phyloP scores from a whole-genome alignment of 1,139 yeast species.

The Yamadazyma atlantica region DNA sequence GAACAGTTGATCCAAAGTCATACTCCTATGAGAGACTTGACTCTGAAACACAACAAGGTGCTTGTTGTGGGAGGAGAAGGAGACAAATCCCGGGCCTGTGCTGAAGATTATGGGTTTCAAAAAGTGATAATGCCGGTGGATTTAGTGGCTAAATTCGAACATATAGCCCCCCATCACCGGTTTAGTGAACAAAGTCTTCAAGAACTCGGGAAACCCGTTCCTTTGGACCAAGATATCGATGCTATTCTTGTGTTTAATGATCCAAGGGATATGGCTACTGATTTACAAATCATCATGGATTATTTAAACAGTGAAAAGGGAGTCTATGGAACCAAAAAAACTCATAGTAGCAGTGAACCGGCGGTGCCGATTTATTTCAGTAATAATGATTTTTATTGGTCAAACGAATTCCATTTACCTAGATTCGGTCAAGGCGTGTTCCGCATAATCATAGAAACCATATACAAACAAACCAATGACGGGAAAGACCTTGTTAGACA shows the following conservation, averaged over 20 bases:
- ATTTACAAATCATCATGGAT: conserved; percentile 76
- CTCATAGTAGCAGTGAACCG: conserved; percentile 40
- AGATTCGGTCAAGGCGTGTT: conserved; percentile 95
- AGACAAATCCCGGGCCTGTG: conserved; percentile 70
- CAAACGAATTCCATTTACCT: conserved; percentile 75
- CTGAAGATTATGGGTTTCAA: conserved; percentile 74
- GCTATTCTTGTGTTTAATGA: conserved; percentile 88
- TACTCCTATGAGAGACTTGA: conserved; percentile 77
- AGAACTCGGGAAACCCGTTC: conserved; percentile 38
- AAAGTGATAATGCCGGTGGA: conserved; percentile 80
- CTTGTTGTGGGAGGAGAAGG: conserved; percentile 83
- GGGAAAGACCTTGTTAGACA: conserved; percentile 46
- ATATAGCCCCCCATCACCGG: conserved; percentile 74
- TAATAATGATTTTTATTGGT: conserved; percentile 88
- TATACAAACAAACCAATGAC: conserved; percentile 57
- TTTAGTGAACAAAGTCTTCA: conserved; percentile 48
- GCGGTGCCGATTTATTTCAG: conserved; percentile 80
- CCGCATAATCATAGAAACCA: conserved; percentile 59
- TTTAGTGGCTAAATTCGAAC: conserved; percentile 53
- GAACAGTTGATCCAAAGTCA: conserved; percentile 85
- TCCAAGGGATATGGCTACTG: conserved; percentile 88
- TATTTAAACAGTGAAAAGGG: conserved; percentile 67
- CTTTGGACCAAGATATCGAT: conserved; percentile 51
- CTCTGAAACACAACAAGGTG: conserved; percentile 55
- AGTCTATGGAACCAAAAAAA: conserved; percentile 59